These are phyloP conservation scores for Hypoxylon rickii DNA, from an alignment of 495 filamentous ascomycete genomes.

Conservation along the genomic window DNA sequence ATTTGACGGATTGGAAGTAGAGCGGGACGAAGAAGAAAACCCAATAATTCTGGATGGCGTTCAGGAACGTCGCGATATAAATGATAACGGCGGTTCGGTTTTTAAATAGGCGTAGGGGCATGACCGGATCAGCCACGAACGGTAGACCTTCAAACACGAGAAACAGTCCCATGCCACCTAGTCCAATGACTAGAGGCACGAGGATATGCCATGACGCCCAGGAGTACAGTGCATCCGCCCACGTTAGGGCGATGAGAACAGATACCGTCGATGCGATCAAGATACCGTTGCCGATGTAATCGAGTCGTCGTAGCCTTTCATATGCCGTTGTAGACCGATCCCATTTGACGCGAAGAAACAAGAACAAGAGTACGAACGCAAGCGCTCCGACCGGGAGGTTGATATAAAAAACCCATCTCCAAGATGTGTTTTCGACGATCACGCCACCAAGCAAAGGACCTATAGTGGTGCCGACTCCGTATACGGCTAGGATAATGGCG, in stretches of 20 bases:
- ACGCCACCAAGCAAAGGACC: conserved; percentile 78
- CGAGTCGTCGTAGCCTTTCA: conserved; percentile 30
- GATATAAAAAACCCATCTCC: conserved; percentile 43
- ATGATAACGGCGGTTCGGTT: conserved; percentile 36
- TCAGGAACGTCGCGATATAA: conserved; percentile 31
- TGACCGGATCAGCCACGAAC: conserved; percentile 31
- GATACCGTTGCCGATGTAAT: conserved; percentile 40
- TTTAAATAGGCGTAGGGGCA: conserved; percentile 37
- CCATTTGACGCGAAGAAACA: conserved; percentile 41
- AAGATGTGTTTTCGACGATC: conserved; percentile 58
- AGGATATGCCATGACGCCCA: conserved; percentile 40
- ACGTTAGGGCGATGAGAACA: conserved; percentile 38
- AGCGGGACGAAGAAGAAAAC: conserved; percentile 53
- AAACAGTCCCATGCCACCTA: conserved; percentile 33
- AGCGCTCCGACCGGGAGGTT: conserved; percentile 40
- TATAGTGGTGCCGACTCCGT: conserved; percentile 72
- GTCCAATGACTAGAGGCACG: conserved; percentile 35
- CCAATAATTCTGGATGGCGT: conserved; percentile 39
- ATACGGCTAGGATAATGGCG: conserved; percentile 65
- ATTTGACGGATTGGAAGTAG: conserved; percentile 52
- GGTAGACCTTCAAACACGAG: conserved; percentile 24
- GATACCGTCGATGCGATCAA: conserved; percentile 34
- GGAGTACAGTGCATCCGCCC: conserved; percentile 27
- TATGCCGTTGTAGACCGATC: conserved; percentile 20
- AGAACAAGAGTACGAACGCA: conserved; percentile 31